A percentile compares a stretch with the other conserved stretches of the same genome.
Conservation (phyloP, 208 protist species). For the Crithidia sp. region DNA sequence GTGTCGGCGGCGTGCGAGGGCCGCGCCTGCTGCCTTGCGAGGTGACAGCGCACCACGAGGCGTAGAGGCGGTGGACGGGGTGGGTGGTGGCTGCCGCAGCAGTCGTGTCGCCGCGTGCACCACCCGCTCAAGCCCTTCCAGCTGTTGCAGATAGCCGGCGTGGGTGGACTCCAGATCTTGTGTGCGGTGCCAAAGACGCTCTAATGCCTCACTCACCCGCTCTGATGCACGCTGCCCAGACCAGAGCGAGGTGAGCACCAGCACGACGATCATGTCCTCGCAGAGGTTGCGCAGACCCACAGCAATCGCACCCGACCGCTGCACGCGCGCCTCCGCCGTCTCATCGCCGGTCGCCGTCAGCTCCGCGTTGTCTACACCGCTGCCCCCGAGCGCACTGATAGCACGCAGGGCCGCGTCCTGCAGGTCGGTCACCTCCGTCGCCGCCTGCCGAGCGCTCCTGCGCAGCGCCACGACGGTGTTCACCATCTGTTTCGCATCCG, state of each 20-base stretch:
- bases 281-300: slow-evolving; percentile 37
- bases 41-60: background rate
- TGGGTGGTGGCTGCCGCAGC: slow-evolving; percentile 8
- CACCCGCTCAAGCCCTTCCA: slow-evolving; percentile 24
- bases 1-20: slow-evolving; percentile 9
- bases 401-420: slow-evolving; percentile 43
- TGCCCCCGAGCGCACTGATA: slow-evolving; percentile 48
- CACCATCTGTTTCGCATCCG: slow-evolving; percentile 21
- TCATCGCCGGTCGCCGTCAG: slow-evolving; percentile 28
- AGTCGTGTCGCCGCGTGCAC: slow-evolving; percentile 14
- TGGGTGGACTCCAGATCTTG: slow-evolving; percentile 22
- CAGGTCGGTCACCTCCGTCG: slow-evolving; percentile 40
- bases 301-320: slow-evolving; percentile 22
- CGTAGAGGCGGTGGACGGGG: background rate
- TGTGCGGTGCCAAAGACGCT: slow-evolving; percentile 39
- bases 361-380: slow-evolving; percentile 10
- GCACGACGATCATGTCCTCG: slow-evolving; percentile 53
- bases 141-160: slow-evolving; percentile 13
- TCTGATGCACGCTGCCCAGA: slow-evolving; percentile 36
- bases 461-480: slow-evolving; percentile 4
- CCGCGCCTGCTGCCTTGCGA: background rate
- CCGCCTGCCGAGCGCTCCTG: slow-evolving; percentile 1
- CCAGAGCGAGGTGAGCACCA: slow-evolving; percentile 50
- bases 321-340: slow-evolving; percentile 14
- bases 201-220: slow-evolving; percentile 49